Evolutionary conservation across 2,329 filamentous ascomycete genomes (phyloP), one percentile per base, ranked within the genome.

Genomic region (Colletotrichum ledebouriae): DNA sequence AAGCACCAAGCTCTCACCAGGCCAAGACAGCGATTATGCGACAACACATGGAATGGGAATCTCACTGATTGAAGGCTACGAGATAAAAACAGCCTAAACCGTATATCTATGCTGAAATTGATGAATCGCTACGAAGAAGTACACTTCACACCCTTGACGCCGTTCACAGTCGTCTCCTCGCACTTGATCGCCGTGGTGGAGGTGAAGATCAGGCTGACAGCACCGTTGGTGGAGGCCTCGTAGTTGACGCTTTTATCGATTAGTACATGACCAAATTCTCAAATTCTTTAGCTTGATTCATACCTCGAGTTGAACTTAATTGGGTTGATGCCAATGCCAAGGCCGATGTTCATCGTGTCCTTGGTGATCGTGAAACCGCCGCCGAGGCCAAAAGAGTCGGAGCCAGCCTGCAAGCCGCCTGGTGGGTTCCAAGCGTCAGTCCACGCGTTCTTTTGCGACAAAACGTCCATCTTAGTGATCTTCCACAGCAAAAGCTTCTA

Each of bases 331-430:
- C 66, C 66, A 6, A 68, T 65, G 3, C 61, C 66, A 3, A 68
- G 49, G 10, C 66, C 66, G 15, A 68, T 33, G 25, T 42, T 60
- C 66, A 68, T 68, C 22, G n/a, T 65, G 22, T 66, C 62, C 49
- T 68, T 47, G 41, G 61, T 68, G 15, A 68, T 60, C 7, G 61
- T 65, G 61, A 68, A 65, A 4, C 66, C 66, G 12, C 66, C 66
- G 3, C 66, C 66, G 15, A 68, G 66, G 7, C 66, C 66, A 20
- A 68, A 68, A 17, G 66, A 42, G 17, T 68, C 66, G 2, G 66
- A 68, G 9, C 66, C 66, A 33, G 66, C 50, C 34, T 68, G 66
- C 41, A 68, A 25, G 0, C 66, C 66, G 11, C 66, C 66, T 65
- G 2, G 7, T 1, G 29, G 29, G 6, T 37, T 6, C 9, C 11